Evolutionary conservation across 208 protist genomes (phyloP), one percentile per base, ranked within the genome.

Genomic region (Herpetomonas samuelpessoai): DNA sequence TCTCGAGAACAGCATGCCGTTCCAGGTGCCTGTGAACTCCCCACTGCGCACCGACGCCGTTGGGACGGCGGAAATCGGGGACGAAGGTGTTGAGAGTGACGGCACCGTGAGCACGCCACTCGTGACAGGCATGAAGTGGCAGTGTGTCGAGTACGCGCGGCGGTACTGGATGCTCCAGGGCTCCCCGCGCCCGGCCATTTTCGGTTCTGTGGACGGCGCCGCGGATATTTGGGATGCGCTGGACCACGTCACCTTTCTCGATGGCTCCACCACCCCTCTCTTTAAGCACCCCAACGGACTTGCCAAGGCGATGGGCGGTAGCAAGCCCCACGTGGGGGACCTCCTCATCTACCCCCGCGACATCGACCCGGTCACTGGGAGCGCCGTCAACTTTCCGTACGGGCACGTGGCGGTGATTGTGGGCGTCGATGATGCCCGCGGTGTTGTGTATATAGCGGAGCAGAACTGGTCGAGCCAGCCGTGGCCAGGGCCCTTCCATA

Each of bases 71-170:
- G 10, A 48, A 6, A 19, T 10, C 44, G 18, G 22, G 16, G 10
- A 9, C 4, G 4, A 10, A 19, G 4, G 16, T 9, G 4, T 19
- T 26, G 29, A 64, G 1, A 14, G 10, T 19, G 53, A 66, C 18
- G 49, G 29, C 27, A 58, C 12, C n/a, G 38, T 49, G 2, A 6
- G 1, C 6, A 31, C 21, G 14, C 26, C 2, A 4, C 12, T 72
- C 1, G 30, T n/a, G 2, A 84, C 39, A 14, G 88, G 88, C 3
- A 69, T 95, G 73, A 65, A 77, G 62, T 95, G 88, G 88, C 85
- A 95, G 66, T 95, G 88, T 47, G 85, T 95, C 25, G 84, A 95
- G 72, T 95, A 89, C 71, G 88, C 88, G 9, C 63, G 88, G 25
- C 79, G 88, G 28, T 95, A 95, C 67, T 92, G 84, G 85, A 86